Base-by-base conservation (phyloP, 768 basidiomycete species). In the Mycena rosella region DNA sequence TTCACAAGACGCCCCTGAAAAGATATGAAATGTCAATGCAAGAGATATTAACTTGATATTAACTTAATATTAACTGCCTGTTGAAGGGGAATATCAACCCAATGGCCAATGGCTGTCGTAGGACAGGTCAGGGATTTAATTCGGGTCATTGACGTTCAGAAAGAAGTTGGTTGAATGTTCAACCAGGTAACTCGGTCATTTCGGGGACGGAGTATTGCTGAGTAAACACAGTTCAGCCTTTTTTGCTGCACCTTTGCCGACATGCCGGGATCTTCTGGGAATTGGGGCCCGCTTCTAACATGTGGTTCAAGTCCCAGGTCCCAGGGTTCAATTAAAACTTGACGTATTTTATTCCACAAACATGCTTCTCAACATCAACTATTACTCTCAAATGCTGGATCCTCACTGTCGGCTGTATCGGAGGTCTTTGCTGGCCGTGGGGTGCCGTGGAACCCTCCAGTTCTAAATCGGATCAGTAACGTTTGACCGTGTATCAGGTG, bases 381-480 rank as follows among this genome's bases (percentile, higher is more conserved):
- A 58, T 58, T 29, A 58, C 42, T 58, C 56, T 58, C 56, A 45
- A 58, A 58, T 45, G 56, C 56, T 58, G 56, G 56, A 58, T 58
- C 56, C 56, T 58, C 56, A 58, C 56, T 58, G 56, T 58, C 42
- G 56, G 42, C 56, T 58, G 56, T 58, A 58, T 58, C 26, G 56
- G 56, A 58, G 56, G 40, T 44, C 27, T 58, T 58, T 58, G 56
- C 42, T 58, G 56, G 56, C 56, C 36, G 54, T 56, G 54, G 54
- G 54, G 54, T 56, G 54, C 54, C 56, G 56, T 58, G 56, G 56
- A 58, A 58, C 56, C 56, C 56, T 58, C 56, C 56, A 56, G 40
- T 58, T 45, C 56, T 58, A 58, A 45, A 58, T 45, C 56, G 56
- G 56, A 58, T 58, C 56, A 58, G 56, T 45, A 45, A 58, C 40